Percentiles rank a stretch among this genome's conserved stretches.
phyloP scores from a whole-genome alignment of 2,329 filamentous ascomycete species.

The Trichoderma atrobrunneum region DNA sequence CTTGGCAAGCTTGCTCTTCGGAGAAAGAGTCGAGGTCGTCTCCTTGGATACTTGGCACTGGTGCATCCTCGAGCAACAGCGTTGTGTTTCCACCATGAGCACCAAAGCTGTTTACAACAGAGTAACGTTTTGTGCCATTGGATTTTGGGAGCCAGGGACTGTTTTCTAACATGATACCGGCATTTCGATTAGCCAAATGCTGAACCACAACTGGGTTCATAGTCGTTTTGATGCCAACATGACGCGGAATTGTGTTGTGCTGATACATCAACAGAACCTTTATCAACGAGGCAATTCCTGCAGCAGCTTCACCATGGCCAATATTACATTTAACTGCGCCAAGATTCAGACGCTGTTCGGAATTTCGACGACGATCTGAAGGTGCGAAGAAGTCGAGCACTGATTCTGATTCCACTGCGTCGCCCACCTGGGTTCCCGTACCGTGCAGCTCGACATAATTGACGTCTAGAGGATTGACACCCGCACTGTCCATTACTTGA shows the following conservation, averaged over 20 bases:
- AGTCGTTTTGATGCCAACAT: slow-evolving; percentile 62
- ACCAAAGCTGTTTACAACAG: slow-evolving; percentile 66
- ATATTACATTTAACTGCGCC: slow-evolving; percentile 65
- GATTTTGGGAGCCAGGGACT: neutral
- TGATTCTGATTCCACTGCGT: slow-evolving; percentile 77
- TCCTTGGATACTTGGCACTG: slow-evolving; percentile 23
- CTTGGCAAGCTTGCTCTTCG: neutral
- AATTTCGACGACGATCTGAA: slow-evolving; percentile 50
- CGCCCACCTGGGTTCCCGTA: slow-evolving; percentile 71
- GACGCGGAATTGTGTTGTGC: slow-evolving; percentile 59
- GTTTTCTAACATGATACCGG: slow-evolving; percentile 37
- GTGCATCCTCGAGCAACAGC: slow-evolving; percentile 57
- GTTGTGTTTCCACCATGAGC: slow-evolving; percentile 71
- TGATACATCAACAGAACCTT: slow-evolving; percentile 66
- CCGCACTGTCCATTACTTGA: slow-evolving; percentile 66
- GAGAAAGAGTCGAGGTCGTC: neutral
- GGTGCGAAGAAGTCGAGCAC: slow-evolving; percentile 56
- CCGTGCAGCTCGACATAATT: slow-evolving; percentile 91
- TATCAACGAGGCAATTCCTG: slow-evolving; percentile 58
- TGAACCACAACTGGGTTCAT: slow-evolving; percentile 57
- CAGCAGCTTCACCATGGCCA: slow-evolving; percentile 63
- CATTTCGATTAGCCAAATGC: slow-evolving; percentile 56
- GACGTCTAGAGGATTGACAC: slow-evolving; percentile 72
- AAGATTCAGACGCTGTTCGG: slow-evolving; percentile 55
- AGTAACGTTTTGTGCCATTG: slow-evolving; percentile 32